A percentile compares a stretch with the other conserved stretches of the same genome.
Conservation (phyloP, 1,139 yeast species). For the Eremothecium gossypii region DNA sequence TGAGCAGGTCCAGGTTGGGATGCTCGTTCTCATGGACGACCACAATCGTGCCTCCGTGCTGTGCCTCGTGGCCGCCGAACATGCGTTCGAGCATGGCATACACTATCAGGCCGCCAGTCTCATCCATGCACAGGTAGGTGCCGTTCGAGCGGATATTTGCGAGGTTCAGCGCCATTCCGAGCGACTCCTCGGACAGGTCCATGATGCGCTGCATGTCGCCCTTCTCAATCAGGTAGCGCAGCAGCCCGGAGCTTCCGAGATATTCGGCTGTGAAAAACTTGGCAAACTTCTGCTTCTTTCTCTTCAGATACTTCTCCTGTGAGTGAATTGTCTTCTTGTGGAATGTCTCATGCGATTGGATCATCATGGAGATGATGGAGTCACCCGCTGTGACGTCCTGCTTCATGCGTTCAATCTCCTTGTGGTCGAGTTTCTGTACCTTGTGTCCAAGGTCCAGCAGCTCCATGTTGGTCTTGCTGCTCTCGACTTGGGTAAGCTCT, state of each 20-base stretch:
- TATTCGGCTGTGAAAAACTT: slow-evolving; percentile 77
- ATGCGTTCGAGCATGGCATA: slow-evolving; percentile 85
- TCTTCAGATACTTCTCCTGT: slow-evolving; percentile 81
- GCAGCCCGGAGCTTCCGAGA: slow-evolving; percentile 64
- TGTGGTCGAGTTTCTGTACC: slow-evolving; percentile 63
- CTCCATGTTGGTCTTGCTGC: slow-evolving; percentile 58
- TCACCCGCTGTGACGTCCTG: slow-evolving; percentile 64
- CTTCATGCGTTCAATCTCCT: slow-evolving; percentile 75
- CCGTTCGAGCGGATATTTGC: slow-evolving; percentile 89
- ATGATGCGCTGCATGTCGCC: slow-evolving; percentile 65
- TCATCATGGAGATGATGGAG: slow-evolving; percentile 70
- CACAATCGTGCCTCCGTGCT: slow-evolving; percentile 50
- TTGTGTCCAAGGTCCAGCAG: slow-evolving; percentile 65
- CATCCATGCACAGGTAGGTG: slow-evolving; percentile 77
- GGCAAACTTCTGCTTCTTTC: slow-evolving; percentile 86
- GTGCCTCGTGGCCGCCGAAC: slow-evolving; percentile 43
- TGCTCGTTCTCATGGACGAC: slow-evolving; percentile 89
- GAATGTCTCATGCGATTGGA: slow-evolving; percentile 76
- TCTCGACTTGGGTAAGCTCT: slow-evolving; percentile 32
- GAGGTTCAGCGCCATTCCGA: slow-evolving; percentile 65
- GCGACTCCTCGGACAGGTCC: slow-evolving; percentile 74
- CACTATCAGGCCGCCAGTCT: slow-evolving; percentile 77
- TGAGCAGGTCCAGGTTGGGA: slow-evolving; percentile 65
- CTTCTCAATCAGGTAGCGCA: slow-evolving; percentile 63
- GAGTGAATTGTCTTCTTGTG: slow-evolving; percentile 83